These are phyloP conservation scores for Beta vulgaris DNA, from an alignment of 148 eudicot species.

Conservation along the genomic window DNA sequence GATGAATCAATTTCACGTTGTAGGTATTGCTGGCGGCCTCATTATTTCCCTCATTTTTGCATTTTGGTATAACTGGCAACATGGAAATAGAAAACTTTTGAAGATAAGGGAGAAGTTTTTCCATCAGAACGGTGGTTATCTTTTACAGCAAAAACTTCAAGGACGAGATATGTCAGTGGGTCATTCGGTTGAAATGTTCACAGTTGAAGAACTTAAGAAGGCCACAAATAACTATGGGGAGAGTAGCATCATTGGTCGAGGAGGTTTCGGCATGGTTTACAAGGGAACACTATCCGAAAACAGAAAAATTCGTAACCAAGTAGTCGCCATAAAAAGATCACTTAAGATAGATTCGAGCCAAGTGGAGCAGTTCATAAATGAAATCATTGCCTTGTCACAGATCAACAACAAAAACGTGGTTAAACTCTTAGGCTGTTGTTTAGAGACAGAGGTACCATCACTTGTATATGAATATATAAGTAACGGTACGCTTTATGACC, in stretches of 20 bases:
- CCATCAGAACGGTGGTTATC: constrained; percentile 9
- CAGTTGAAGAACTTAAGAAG: constrained; percentile 6
- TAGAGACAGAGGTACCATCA: constrained; percentile 1
- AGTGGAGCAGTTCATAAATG: too few relatives aligned
- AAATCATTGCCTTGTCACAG: too few relatives aligned
- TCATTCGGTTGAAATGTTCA: constrained; percentile 3
- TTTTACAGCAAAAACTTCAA: not conserved
- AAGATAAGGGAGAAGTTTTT: constrained; percentile 3
- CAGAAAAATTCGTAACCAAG: too few relatives aligned
- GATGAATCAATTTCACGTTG: too few relatives aligned
- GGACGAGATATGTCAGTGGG: constrained; percentile 8
- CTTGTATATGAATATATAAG: constrained; percentile 10
- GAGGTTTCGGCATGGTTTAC: constrained; percentile 8
- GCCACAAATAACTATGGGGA: constrained; percentile 15
- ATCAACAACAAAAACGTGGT: too few relatives aligned
- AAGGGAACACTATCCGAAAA: not conserved
- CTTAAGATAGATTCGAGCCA: too few relatives aligned
- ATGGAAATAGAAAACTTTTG: not conserved
- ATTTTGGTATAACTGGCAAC: not conserved
- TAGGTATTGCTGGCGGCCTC: not conserved
- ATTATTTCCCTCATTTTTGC: not conserved
- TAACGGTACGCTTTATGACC: constrained; percentile 14
- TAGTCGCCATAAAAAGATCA: constrained; percentile 18
- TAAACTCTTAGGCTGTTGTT: too few relatives aligned
- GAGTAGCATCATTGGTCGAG: not conserved